phyloP scores from a whole-genome alignment of 305 asterid species.

The Ajuga reptans region DNA sequence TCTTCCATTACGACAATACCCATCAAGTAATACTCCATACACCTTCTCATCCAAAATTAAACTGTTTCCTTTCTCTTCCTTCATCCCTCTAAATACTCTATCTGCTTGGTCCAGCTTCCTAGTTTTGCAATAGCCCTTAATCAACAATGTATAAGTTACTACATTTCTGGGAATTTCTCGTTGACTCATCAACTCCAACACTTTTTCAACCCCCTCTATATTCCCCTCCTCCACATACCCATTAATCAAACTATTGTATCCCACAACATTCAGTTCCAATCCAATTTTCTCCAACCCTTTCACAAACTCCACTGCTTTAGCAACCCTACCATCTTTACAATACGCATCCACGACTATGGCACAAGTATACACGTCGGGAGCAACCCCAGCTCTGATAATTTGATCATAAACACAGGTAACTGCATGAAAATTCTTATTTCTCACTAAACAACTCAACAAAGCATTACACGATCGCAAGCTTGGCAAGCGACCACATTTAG shows the following conservation, averaged over 20 bases:
- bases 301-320: conserved; percentile 50
- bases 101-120: conserved; percentile 67
- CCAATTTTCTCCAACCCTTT: conserved; percentile 49
- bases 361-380: conserved; percentile 67
- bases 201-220: conserved; percentile 48
- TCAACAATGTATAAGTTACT: conserved; percentile 59
- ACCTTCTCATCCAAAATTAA: conserved; percentile 56
- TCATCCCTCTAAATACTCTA: conserved; percentile 43
- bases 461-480: conserved; percentile 72
- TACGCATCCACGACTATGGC: conserved; percentile 70
- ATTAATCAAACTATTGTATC: conserved; percentile 68
- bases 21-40: conserved; percentile 66
- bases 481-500: conserved; percentile 58
- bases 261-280: conserved; percentile 58
- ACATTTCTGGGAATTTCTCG: conserved; percentile 45
- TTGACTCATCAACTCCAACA: conserved; percentile 42
- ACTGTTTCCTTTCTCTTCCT: conserved; percentile 28
- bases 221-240: conserved; percentile 58
- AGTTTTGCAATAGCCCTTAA: conserved; percentile 63
- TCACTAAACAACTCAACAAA: conserved; percentile 65
- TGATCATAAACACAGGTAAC: conserved; percentile 60
- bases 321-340: conserved; percentile 60
- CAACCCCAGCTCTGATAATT: conserved; percentile 54
- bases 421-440: conserved; percentile 34
- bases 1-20: conserved; percentile 66